A percentile compares a stretch with the other conserved stretches of the same genome.
Conservation (phyloP, 2,329 filamentous ascomycete genomes). For the Monosporascus sp. region DNA sequence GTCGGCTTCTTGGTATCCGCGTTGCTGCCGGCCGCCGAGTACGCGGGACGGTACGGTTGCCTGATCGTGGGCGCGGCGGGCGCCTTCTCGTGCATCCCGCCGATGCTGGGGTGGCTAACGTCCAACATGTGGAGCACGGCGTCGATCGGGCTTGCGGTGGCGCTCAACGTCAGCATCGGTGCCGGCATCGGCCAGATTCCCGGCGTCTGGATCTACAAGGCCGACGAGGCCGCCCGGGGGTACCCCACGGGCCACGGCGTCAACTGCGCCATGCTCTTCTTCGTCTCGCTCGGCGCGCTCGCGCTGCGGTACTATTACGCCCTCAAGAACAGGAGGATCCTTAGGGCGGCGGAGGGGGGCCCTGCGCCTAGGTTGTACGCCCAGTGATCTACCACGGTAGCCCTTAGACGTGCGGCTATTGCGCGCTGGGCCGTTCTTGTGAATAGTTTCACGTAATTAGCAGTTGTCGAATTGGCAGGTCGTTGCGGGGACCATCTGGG, state of each 20-base stretch:
- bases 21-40: constrained; percentile 54
- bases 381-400: constrained; percentile 12
- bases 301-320: constrained; percentile 51
- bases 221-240: constrained; percentile 51
- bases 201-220: constrained; percentile 70
- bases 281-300: constrained; percentile 22
- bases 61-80: constrained; percentile 63
- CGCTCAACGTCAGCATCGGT: constrained; percentile 61
- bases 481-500: no score
- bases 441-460: no score
- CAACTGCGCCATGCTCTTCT: constrained; percentile 40
- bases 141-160: constrained; percentile 62
- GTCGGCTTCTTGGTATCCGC: constrained; percentile 56
- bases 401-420: neutral
- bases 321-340: constrained; percentile 35
- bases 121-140: constrained; percentile 63
- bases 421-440: no score
- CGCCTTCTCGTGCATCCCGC: constrained; percentile 64
- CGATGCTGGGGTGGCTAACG: constrained; percentile 65
- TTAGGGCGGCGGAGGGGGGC: constrained; percentile 26
- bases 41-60: constrained; percentile 59
- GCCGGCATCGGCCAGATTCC: constrained; percentile 67
- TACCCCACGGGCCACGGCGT: constrained; percentile 64
- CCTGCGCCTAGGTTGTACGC: constrained; percentile 34
- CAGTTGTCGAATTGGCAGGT: no score